Base-by-base conservation (phyloP, 306 rosid species). In the Rosa multiflora region DNA sequence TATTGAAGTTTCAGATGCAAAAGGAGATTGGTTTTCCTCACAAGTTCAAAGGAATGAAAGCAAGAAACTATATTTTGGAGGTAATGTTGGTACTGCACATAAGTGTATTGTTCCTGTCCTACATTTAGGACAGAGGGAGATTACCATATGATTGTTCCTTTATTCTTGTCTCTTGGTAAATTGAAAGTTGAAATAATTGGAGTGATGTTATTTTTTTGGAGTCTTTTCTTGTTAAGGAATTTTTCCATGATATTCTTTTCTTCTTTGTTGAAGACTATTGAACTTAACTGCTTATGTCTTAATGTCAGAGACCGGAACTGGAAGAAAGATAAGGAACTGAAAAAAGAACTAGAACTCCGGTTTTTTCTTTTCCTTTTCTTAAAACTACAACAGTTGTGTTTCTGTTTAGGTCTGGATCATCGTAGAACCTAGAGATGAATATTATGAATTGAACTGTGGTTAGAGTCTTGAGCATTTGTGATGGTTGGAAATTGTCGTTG, bases 31-130 rank as follows among this genome's bases (percentile, higher is more conserved):
- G 73, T 86, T 72, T 74, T 85, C 88, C 77, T 85, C 80, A 67
- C 87, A 75, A 69, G 82, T 72, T 88, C 91, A 83, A 83, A 80
- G 80, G 84, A 90, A 82, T 81, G 85, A 87, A 80, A 90, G 83
- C 85, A 85, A 86, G 82, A 91, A 91, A 82, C 89, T 83, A 48
- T 88, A 80, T 67, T 86, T 77, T 87, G 92, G 86, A 90, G 99
- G 99, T 95, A 86, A 53, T 72, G 82, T 73, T 72, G 69, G 77
- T 78, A 67, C 79, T 79, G 29, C 18, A 14, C 26, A 7, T 37
- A 35, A 35, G 0, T 32, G 12, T 68, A 70, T 61, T 58, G 9
- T 71, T 72, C 72, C 18, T 56, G 10, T 66, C 21, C 23, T 64
- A 35, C 18, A 11, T 63, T 62, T 26, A 21, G 55, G 37, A 70